These are phyloP conservation scores for Globisporangium ultimum DNA, from an alignment of 352 stramenopile species.

Conservation along the genomic window DNA sequence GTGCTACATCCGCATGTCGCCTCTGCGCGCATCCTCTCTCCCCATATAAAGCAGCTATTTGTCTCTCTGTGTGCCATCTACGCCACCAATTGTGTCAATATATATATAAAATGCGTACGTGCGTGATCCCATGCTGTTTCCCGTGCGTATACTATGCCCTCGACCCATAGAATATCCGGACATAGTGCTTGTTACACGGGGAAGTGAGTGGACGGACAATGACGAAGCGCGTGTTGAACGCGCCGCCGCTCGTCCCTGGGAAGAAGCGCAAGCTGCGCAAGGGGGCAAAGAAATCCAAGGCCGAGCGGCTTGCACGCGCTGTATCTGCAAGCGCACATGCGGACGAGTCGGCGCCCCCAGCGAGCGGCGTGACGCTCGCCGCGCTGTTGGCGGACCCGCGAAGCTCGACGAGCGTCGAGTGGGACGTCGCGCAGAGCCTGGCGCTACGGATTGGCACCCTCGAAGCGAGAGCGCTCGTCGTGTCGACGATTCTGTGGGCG, in stretches of 20 bases:
- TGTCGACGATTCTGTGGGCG: slow-evolving; percentile 35
- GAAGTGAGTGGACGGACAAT: neutral
- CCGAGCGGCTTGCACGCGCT: slow-evolving; percentile 17
- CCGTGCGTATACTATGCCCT: too few species aligned
- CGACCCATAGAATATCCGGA: too few species aligned
- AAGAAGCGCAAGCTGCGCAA: slow-evolving; percentile 25
- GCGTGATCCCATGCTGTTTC: neutral
- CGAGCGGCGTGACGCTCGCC: slow-evolving; percentile 5
- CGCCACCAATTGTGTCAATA: slow-evolving; percentile 6
- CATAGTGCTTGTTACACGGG: too few species aligned
- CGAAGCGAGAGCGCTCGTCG: slow-evolving; percentile 34
- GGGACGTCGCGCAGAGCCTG: slow-evolving; percentile 59
- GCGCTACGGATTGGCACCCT: slow-evolving; percentile 33
- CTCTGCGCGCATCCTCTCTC: neutral
- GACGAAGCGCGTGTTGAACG: neutral
- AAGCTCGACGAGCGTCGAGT: slow-evolving; percentile 23
- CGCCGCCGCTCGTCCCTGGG: neutral
- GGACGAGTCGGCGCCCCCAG: neutral
- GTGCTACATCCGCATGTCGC: neutral
- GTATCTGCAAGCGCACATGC: neutral
- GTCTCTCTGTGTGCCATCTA: slow-evolving; percentile 11
- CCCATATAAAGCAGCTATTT: slow-evolving; percentile 15
- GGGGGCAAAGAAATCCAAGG: slow-evolving; percentile 34
- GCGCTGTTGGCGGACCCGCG: slow-evolving; percentile 3
- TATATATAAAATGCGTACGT: neutral